These are phyloP conservation scores for Hanseniaspora lachancei DNA, from an alignment of 805 yeast species.

Conservation along the genomic window DNA sequence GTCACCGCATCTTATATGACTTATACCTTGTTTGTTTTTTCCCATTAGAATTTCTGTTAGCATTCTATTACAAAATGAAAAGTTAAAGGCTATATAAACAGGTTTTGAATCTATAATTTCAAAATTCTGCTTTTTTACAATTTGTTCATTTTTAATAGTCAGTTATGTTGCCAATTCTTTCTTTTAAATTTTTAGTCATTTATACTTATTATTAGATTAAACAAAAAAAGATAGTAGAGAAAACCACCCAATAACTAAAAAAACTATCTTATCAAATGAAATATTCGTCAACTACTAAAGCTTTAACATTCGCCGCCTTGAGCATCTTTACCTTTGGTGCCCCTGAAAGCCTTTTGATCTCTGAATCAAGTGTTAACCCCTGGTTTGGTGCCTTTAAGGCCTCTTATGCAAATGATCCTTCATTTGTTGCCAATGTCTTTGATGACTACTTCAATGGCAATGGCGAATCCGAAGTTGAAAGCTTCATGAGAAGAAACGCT, in stretches of 20 bases:
- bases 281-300: background rate
- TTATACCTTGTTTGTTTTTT: background rate
- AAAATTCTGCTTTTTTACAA: background rate
- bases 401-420: background rate
- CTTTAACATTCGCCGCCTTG: background rate
- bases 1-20: too few species aligned
- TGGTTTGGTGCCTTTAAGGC: conserved; percentile 4
- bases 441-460: background rate
- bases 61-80: too few species aligned
- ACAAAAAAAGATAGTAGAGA: background rate
- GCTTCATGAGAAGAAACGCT: background rate
- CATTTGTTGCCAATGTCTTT: background rate
- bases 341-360: background rate
- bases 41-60: background rate
- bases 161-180: too few species aligned
- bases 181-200: too few species aligned
- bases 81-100: background rate
- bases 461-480: background rate
- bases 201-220: background rate
- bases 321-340: background rate
- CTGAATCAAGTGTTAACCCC: background rate
- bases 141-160: too few species aligned
- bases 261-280: background rate
- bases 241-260: background rate
- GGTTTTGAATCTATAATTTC: background rate